phyloP scores from a whole-genome alignment of 2,329 filamentous ascomycete species.

The Fusarium aywerte region DNA sequence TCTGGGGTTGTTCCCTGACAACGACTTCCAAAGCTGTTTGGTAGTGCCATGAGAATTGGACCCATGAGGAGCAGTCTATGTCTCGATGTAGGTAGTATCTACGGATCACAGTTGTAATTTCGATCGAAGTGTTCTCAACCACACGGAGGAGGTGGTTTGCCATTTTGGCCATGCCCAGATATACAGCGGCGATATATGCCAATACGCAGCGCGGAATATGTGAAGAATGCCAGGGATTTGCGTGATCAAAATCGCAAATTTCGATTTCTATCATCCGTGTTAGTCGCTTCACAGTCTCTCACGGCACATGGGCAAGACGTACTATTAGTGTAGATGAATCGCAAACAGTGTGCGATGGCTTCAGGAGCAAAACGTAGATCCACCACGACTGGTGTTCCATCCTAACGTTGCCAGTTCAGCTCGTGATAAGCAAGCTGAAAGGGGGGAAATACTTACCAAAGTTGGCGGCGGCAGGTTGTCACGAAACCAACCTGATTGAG shows the following conservation, averaged over 20 bases:
- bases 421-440: not conserved
- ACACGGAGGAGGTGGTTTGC: constrained; percentile 43
- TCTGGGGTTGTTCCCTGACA: constrained; percentile 36
- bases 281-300: not conserved
- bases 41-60: constrained; percentile 44
- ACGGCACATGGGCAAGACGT: constrained; percentile 16
- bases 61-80: constrained; percentile 36
- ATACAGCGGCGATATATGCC: constrained; percentile 48
- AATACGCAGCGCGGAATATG: constrained; percentile 50
- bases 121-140: constrained; percentile 43
- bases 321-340: constrained; percentile 53
- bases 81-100: constrained; percentile 20
- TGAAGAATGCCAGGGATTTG: constrained; percentile 42
- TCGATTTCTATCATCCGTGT: constrained; percentile 43
- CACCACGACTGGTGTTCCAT: constrained; percentile 45
- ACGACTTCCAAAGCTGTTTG: constrained; percentile 47
- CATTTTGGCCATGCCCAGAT: constrained; percentile 47
- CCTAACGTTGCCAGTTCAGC: constrained; percentile 38
- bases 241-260: constrained; percentile 44
- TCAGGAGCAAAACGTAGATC: constrained; percentile 40
- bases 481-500: constrained; percentile 51
- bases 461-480: constrained; percentile 48
- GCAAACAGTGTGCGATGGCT: constrained; percentile 48
- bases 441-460: constrained; percentile 34
- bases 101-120: constrained; percentile 40